These are phyloP conservation scores for Lasiodiplodia citricola DNA, from an alignment of 2,329 filamentous ascomycete genomes.

Conservation along the genomic window DNA sequence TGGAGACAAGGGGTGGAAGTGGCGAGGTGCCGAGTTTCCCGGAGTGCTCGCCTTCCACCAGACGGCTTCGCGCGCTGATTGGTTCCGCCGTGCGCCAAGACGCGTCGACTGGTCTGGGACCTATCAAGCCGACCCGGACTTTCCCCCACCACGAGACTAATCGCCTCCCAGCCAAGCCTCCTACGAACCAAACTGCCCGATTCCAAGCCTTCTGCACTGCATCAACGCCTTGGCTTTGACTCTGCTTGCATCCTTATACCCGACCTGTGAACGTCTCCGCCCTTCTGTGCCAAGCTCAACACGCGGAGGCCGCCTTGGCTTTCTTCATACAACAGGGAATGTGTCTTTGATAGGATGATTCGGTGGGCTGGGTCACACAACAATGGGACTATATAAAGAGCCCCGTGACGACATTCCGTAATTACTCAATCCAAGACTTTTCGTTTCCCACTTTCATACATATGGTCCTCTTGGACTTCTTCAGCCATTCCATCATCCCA, in stretches of 20 bases:
- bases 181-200: conserved; percentile 7
- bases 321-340: conserved; percentile 22
- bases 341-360: conserved; percentile 12
- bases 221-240: neutral
- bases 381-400: conserved; percentile 17
- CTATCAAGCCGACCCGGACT: conserved; percentile 1
- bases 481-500: conserved; percentile 14
- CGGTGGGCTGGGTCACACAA: neutral
- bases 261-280: neutral
- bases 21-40: conserved; percentile 20
- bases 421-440: conserved; percentile 1
- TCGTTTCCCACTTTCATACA: neutral
- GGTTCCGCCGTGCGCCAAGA: conserved; percentile 13
- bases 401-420: conserved; percentile 4
- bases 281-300: conserved; percentile 12
- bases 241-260: conserved; percentile 4
- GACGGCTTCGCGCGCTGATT: neutral
- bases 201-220: conserved; percentile 16
- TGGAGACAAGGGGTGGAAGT: conserved; percentile 13
- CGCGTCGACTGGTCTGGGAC: conserved; percentile 7
- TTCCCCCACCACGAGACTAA: conserved; percentile 12
- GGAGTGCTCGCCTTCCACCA: conserved; percentile 7
- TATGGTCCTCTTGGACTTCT: conserved; percentile 21
- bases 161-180: conserved; percentile 5
- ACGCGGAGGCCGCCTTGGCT: conserved; percentile 23